Percentiles rank a stretch among this genome's conserved stretches.
These are phyloP conservation scores for Takashimella tepidaria DNA, from an alignment of 1,284 basidiomycete genomes.

Conservation along the genomic window DNA sequence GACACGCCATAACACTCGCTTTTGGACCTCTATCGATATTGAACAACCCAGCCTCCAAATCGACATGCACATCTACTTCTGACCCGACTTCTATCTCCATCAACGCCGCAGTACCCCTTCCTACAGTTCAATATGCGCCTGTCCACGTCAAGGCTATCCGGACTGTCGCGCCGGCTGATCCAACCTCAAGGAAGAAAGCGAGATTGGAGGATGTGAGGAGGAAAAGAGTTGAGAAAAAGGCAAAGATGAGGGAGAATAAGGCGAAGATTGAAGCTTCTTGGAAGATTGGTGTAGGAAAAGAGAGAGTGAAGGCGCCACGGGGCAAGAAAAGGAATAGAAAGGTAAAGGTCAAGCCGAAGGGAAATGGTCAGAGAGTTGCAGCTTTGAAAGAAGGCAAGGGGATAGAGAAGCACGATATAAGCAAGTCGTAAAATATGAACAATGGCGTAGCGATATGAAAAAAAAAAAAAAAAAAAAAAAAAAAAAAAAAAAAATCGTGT, in stretches of 20 bases:
- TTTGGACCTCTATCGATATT: constrained; percentile 24
- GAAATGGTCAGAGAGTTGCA: too few relatives aligned
- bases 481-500: too few relatives aligned
- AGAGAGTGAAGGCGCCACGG: neutral
- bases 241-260: constrained; percentile 39
- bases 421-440: neutral
- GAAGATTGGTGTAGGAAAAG: neutral
- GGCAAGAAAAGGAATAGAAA: neutral
- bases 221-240: constrained; percentile 52
- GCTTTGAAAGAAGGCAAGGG: neutral
- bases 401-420: neutral
- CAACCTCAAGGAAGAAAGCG: constrained; percentile 63
- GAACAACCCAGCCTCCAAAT: neutral
- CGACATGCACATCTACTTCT: too few relatives aligned
- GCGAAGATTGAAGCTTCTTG: constrained; percentile 6
- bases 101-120: constrained; percentile 7
- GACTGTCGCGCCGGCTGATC: constrained; percentile 72
- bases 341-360: neutral
- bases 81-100: neutral
- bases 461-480: too few relatives aligned
- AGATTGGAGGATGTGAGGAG: constrained; percentile 56
- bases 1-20: constrained; percentile 42
- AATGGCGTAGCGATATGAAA: neutral
- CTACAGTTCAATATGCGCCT: constrained; percentile 51
- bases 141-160: constrained; percentile 81